Evolutionary conservation across 1,284 basidiomycete species (phyloP).

Genomic region (Pyrrhoderma noxium): DNA sequence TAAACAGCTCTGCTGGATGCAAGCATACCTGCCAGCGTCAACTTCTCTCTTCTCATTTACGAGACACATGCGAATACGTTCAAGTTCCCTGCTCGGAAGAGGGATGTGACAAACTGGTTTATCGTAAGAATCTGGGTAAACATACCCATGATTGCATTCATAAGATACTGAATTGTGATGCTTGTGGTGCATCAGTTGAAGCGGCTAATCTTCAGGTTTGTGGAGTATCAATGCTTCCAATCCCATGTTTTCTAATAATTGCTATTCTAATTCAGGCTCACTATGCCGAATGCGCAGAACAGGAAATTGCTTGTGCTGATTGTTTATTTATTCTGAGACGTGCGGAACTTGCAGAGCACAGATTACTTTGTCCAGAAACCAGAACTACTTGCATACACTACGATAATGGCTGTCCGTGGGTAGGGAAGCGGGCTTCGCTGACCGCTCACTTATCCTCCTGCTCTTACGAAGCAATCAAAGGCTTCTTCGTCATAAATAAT

Average conservation of each 20-base stretch:
- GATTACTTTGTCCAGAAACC: slow-evolving; percentile 31
- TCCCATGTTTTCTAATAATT: background rate
- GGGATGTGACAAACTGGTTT: slow-evolving; percentile 37
- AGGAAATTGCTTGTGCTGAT: slow-evolving; percentile 31
- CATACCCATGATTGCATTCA: slow-evolving; percentile 31
- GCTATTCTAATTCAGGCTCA: slow-evolving; percentile 29
- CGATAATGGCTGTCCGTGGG: slow-evolving; percentile 48
- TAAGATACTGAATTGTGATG: slow-evolving; percentile 31
- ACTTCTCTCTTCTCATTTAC: slow-evolving; percentile 55
- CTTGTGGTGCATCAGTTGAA: slow-evolving; percentile 30
- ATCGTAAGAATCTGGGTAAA: slow-evolving; percentile 38
- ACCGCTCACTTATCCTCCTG: slow-evolving; percentile 42
- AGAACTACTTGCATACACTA: slow-evolving; percentile 43
- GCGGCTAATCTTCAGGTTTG: slow-evolving; percentile 32
- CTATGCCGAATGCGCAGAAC: slow-evolving; percentile 31
- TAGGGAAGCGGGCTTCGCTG: slow-evolving; percentile 37
- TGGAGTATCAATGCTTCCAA: slow-evolving; percentile 3
- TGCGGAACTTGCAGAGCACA: slow-evolving; percentile 32
- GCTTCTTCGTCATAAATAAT: slow-evolving; percentile 47
- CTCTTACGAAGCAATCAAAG: slow-evolving; percentile 55
- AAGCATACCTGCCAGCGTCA: slow-evolving; percentile 62
- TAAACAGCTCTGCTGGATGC: slow-evolving; percentile 53
- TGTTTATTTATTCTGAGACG: slow-evolving; percentile 33
- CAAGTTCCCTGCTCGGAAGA: slow-evolving; percentile 46
- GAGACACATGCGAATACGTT: slow-evolving; percentile 52